Percentiles rank a stretch among this genome's conserved stretches.
Evolutionary conservation across 164 flowering plant species (phyloP).

Genomic region (Annona cherimola): DNA sequence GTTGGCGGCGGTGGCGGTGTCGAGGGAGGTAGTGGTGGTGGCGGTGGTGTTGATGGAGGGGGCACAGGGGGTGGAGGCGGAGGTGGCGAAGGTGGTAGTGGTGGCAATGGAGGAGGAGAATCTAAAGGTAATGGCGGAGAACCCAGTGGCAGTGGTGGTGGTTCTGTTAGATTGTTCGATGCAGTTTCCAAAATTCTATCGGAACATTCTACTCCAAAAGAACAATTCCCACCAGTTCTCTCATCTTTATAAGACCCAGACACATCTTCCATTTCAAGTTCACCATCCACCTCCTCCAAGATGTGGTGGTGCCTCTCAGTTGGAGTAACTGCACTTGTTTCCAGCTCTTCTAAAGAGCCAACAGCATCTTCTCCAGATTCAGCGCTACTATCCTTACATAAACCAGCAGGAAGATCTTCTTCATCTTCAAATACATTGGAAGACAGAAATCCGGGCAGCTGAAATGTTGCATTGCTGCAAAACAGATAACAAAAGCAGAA

Average conservation of each 20-base stretch:
- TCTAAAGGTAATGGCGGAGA: slow-evolving; percentile 71
- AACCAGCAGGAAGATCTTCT: slow-evolving; percentile 42
- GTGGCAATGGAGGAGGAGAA: slow-evolving; percentile 25
- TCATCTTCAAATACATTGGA: slow-evolving; percentile 74
- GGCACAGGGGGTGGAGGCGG: slow-evolving; percentile 25
- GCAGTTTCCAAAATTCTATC: slow-evolving; percentile 26
- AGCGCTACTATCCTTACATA: slow-evolving; percentile 30
- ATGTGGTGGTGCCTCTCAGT: slow-evolving; percentile 66
- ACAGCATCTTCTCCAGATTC: slow-evolving; percentile 27
- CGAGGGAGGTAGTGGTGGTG: slow-evolving; percentile 21
- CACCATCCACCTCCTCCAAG: slow-evolving; percentile 81
- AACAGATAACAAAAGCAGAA: not conserved
- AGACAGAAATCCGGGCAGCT: slow-evolving; percentile 80
- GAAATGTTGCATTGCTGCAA: slow-evolving; percentile 88
- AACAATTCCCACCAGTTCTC: slow-evolving; percentile 16
- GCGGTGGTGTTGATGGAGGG: slow-evolving; percentile 17
- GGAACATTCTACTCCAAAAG: slow-evolving; percentile 23
- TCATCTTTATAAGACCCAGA: slow-evolving; percentile 50
- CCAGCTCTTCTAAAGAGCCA: slow-evolving; percentile 29
- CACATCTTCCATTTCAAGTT: slow-evolving; percentile 95
- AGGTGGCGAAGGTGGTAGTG: slow-evolving; percentile 30
- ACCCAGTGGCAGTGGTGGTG: slow-evolving; percentile 48
- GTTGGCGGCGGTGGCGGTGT: slow-evolving; percentile 24
- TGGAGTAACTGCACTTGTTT: slow-evolving; percentile 37
- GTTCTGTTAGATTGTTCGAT: slow-evolving; percentile 25